Evolutionary conservation across 768 basidiomycete genomes (phyloP).

Genomic region (Russula brevipes): DNA sequence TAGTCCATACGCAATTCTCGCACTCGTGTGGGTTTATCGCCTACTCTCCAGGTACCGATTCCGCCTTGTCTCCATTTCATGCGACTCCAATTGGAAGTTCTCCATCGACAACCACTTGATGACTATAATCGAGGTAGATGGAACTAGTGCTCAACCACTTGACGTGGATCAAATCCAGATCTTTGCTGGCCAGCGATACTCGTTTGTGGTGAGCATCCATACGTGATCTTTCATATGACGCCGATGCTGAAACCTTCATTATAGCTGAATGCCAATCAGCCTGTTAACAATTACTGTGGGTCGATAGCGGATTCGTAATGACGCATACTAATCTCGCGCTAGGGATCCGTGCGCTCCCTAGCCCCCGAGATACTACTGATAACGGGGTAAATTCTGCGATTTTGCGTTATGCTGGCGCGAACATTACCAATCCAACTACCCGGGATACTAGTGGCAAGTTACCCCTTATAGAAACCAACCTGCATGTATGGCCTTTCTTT

Average conservation of each 20-base stretch:
- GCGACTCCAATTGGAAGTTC: conserved; percentile 37
- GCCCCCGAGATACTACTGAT: no score
- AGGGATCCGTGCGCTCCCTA: conserved; percentile 28
- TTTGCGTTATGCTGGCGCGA: conserved; percentile 36
- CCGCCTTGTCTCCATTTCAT: conserved; percentile 25
- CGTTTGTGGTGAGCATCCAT: conserved; percentile 26
- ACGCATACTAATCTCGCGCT: neutral
- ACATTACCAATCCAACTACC: conserved; percentile 29
- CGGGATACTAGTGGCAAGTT: conserved; percentile 23
- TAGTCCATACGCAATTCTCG: neutral
- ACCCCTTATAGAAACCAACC: conserved; percentile 24
- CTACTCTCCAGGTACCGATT: conserved; percentile 21
- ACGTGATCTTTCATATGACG: neutral
- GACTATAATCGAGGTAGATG: conserved; percentile 41
- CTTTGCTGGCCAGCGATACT: conserved; percentile 34
- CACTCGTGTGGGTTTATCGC: neutral
- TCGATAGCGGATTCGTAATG: neutral
- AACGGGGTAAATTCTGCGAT: conserved; percentile 34
- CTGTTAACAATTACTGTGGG: conserved; percentile 43
- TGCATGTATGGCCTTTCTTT: conserved; percentile 17
- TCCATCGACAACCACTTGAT: conserved; percentile 38
- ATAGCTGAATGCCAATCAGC: conserved; percentile 39
- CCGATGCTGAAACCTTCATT: neutral
- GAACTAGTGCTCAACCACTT: conserved; percentile 33
- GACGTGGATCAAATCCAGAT: conserved; percentile 40